Base-by-base conservation (phyloP, 2,329 filamentous ascomycete species). In the Pseudopithomyces chartarum region DNA sequence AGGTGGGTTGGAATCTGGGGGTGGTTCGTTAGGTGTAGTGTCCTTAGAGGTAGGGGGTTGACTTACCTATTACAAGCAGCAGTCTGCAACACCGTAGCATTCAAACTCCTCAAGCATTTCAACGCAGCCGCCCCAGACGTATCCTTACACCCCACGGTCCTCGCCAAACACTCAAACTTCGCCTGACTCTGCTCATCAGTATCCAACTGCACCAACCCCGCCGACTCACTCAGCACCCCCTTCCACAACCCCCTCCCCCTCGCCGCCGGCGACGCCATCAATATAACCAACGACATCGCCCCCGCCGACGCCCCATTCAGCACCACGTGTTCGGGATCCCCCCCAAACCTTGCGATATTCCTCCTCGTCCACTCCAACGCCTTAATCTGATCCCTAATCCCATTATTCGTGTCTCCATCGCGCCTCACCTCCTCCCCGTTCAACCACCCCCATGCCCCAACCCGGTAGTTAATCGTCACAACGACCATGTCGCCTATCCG, bases 401-500 rank as follows among this genome's bases (percentile, higher is more conserved):
- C 90, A 63, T 87, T 87, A 71, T 92, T 92, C 34, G 87, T 69
- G 55, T 82, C 84, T 15, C 42, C 42, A 45, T 26, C 2, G 26
- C 26, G 4, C 26, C 26, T 29, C 1, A 87, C 74, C 63, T 88
- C 82, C 15, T 82, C 76, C 54, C 85, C 80, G 1, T 85, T 84
- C 12, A 93, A 79, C 68, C 92, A 93, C 0, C 90, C 90, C 62
- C 87, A 92, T 0, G 85, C 82, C 0, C 90, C 90, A 11, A 93
- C 88, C 5, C 90, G 86, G 69, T 93, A 92, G 74, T 92, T 92
- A 75, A 91, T 83, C 10, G 82, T 87, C 1, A 93, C 88, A 0
- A 91, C 85, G 0, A 93, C 76, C 23, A 92, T 87, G 45, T 84
- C 80, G 55, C 83, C 76, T 36, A 81, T 79, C 17, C 84, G 84